Base-by-base conservation (phyloP, 257 asterid genomes). In the Nicotiana tomentosiformis region DNA sequence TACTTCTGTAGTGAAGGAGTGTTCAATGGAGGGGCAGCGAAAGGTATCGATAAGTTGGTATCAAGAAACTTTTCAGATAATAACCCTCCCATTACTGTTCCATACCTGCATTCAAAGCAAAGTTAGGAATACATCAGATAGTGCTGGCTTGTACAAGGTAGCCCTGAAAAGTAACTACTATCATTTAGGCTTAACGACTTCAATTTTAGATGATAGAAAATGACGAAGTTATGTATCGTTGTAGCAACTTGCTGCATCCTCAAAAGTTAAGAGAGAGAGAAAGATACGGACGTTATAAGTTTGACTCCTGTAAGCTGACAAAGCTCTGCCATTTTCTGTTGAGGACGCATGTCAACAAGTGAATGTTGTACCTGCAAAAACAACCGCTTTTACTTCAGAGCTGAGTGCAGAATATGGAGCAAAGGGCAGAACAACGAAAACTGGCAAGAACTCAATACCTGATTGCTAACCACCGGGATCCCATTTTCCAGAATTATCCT, bases 271-370 rank as follows among this genome's bases (percentile, higher is more conserved):
- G 79, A 46, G 91, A 84, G 89, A 82, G 89, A 84, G 88, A 84
- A 89, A 89, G 93, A 88, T 85, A 89, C 85, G 86, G 84, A 96
- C 99, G 98, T 94, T 90, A 96, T 96, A 82, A 96, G 99, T 88
- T 96, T 91, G 76, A 96, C 99, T 86, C 98, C 99, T 1, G 91
- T 85, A 58, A 86, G 97, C 87, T 87, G 90, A 84, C 99, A 94
- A 86, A 96, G 96, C 92, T 94, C 93, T 15, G 97, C 98, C 99
- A 96, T 96, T 89, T 86, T 92, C 91, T 93, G 97, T 81, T 94
- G 99, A 87, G 99, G 98, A 58, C 98, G 99, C 98, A 96, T 93
- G 90, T 96, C 99, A 77, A 96, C 97, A 76, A 96, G 88, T 62
- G 99, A 96, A 86, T 96, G 99, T 78, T 96, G 99, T 16, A 96